Evolutionary conservation across 2,329 filamentous ascomycete species (phyloP), one percentile per base, ranked within the genome.

Genomic region (Aspergillus felis): DNA sequence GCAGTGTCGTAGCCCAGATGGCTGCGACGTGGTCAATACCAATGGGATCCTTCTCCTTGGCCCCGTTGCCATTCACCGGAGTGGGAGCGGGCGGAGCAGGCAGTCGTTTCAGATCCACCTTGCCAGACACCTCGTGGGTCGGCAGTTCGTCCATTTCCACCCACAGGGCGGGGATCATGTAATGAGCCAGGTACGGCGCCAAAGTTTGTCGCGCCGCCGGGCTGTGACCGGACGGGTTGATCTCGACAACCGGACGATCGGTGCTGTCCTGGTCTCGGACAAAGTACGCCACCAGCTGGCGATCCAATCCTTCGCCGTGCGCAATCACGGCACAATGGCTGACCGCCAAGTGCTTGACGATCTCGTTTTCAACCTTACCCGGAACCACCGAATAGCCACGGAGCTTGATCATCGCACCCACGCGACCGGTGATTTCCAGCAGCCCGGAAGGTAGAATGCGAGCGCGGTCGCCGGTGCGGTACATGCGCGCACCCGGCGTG

Each of bases 121-220:
- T 93, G 22, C 90, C 90, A 14, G 89, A 92, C 1, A 93, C 90
- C 51, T 84, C 86, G 64, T 91, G 87, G 0, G 89, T 92, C 0
- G 90, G 90, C 4, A 93, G 74, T 59, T 83, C 81, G 2, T 87
- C 82, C 32, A 92, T 74, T 66, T 88, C 84, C 41, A 92, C 86
- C 90, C 90, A 93, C 3, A 92, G 73, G 0, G 87, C 81, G 0
- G 90, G 90, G 54, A 93, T 87, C 90, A 93, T 92, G 73, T 93
- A 93, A 60, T 90, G 88, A 1, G 90, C 90, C 29, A 93, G 80
- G 61, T 86, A 85, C 17, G 82, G 77, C 1, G 86, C 81, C 2
- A 93, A 79, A 17, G 82, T 81, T 55, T 85, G 83, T 50, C 90
- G 82, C 3, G 88, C 85, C 5, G 81, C 81, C 1, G 89, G 85